Evolutionary conservation across 164 flowering plant genomes (phyloP).

Genomic region (Aristolochia californica): DNA sequence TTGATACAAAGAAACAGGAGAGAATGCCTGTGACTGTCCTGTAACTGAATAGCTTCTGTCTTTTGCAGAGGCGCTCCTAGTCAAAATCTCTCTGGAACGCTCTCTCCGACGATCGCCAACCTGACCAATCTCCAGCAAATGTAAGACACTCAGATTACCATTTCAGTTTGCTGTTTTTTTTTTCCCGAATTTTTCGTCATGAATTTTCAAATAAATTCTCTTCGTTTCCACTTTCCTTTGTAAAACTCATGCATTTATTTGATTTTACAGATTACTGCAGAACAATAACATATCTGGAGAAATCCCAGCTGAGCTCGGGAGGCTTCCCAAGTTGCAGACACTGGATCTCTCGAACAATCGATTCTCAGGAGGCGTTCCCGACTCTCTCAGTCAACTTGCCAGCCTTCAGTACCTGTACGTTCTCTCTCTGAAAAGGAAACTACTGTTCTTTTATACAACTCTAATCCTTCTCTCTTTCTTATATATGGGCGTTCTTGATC

Average conservation of each 20-base stretch:
- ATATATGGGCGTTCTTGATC: not conserved
- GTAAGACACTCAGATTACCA: conserved; percentile 29
- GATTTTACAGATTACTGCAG: conserved; percentile 53
- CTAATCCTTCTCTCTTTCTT: conserved; percentile 1
- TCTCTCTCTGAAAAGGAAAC: too few relatives aligned
- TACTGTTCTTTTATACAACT: conserved; percentile 5
- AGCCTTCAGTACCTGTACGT: conserved; percentile 76
- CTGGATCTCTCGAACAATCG: conserved; percentile 82
- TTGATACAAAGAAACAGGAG: not conserved
- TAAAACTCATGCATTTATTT: not conserved
- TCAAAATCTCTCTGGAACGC: conserved; percentile 70
- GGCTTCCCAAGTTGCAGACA: conserved; percentile 59
- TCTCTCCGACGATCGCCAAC: conserved; percentile 59
- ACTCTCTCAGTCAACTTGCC: conserved; percentile 46
- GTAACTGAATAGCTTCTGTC: too few relatives aligned
- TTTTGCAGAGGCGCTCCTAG: conserved; percentile 81
- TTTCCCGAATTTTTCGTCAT: not conserved
- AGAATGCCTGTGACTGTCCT: too few relatives aligned
- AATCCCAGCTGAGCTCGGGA: conserved; percentile 67
- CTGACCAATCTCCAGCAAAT: conserved; percentile 86
- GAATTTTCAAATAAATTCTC: not conserved
- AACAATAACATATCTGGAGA: conserved; percentile 77
- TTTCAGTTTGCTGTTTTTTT: not conserved
- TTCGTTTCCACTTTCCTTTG: not conserved
- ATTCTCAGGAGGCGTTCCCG: conserved; percentile 50